Conservation (phyloP, 768 basidiomycete genomes). For the Xerocomus brunneocitrinus region DNA sequence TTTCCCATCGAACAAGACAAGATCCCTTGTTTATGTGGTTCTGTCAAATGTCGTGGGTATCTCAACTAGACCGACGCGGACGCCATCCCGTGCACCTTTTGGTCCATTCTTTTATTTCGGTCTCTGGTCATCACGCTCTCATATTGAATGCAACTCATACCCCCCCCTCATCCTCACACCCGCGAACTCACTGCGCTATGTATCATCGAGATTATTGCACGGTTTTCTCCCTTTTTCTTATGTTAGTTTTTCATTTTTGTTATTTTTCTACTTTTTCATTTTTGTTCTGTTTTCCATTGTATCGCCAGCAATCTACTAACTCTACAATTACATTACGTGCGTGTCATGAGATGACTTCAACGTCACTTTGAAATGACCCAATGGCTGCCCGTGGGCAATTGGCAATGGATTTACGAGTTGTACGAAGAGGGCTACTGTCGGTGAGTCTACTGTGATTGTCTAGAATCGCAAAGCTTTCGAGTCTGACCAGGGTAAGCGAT, state of each 20-base stretch:
- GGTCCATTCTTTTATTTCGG: not conserved
- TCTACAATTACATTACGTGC: not conserved
- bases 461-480: not conserved
- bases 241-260: not conserved
- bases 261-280: not conserved
- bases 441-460: not conserved
- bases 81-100: not conserved
- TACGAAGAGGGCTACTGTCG: not conserved
- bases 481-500: not conserved
- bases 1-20: constrained; percentile 99
- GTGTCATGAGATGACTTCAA: not conserved
- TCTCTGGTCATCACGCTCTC: constrained; percentile 7
- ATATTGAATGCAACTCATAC: constrained; percentile 19
- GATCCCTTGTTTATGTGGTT: constrained; percentile 89
- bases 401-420: not conserved
- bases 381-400: no score
- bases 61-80: constrained; percentile 67
- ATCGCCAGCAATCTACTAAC: constrained; percentile 15
- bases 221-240: not conserved
- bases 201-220: constrained; percentile 29
- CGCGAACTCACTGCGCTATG: constrained; percentile 27
- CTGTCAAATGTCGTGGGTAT: constrained; percentile 87
- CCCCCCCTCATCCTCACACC: constrained; percentile 11
- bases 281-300: constrained; percentile 5
- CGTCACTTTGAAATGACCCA: not conserved